Base-by-base conservation (phyloP, 352 stramenopile species). In the Pythium plurisporium region DNA sequence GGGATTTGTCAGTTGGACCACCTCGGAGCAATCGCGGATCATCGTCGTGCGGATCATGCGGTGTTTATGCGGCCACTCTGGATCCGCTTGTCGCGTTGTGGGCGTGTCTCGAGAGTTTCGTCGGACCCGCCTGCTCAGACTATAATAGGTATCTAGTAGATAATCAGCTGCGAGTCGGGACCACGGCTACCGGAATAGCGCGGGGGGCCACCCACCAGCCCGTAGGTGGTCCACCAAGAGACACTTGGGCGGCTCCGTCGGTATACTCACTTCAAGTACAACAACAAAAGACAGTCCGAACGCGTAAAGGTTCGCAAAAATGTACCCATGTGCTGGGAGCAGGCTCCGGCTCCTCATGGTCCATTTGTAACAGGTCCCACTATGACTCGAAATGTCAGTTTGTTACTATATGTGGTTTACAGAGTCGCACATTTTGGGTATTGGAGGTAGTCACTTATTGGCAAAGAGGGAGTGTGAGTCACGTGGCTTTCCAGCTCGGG, bases 301-400 rank as follows among this genome's bases (percentile, higher is more conserved):
- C 14, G 40, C 25, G 44, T 52, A 52, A 52, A 52, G 44, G 44
- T 27, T 23, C 26, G 12, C 17, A n/a, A 40, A 52, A 27, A 37
- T 52, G 44, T 52, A 52, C 14, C 44, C 25, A 52, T 38, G 27
- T 52, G 44, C n/a, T n/a, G 44, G 8, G 27, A 26, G 15, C 6
- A 52, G 17, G 40, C 25, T 52, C 14, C 44, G 44, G 44, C 40
- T 49, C 40, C 27, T 29, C 27, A 52, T 37, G 44, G 44, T 52
- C 44, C 25, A 36, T n/a, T 50, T 22, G 36, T 42, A 42, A n/a
- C 36, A n/a, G 19, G 9, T 22, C 22, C 36, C 10, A n/a, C 6
- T 15, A 22, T 50, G 25, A 30, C 10, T 36, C 10, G 17, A 20
- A 30, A 23, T 36, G 43, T 17, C 43, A 50, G 5, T 37, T 37